A percentile compares a stretch with the other conserved stretches of the same genome.
Evolutionary conservation across 2,329 filamentous ascomycete genomes (phyloP).

Genomic region (Colletotrichum sp.): DNA sequence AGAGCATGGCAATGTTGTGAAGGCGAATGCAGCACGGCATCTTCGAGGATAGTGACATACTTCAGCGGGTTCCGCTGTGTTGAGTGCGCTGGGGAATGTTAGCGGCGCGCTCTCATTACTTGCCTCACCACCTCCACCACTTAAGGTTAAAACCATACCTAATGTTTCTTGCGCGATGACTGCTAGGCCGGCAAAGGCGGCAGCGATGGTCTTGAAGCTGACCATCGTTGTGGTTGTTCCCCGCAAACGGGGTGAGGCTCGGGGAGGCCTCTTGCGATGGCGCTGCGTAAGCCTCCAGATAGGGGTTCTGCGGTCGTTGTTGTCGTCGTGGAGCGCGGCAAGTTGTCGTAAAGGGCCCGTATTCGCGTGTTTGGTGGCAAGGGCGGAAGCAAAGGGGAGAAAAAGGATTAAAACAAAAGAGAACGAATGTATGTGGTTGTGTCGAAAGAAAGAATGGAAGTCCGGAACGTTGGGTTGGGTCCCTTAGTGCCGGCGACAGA

Average conservation of each 20-base stretch:
- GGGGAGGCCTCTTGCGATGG: constrained; percentile 3
- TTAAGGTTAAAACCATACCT: constrained; percentile 27
- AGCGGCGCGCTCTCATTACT: not conserved
- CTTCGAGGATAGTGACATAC: constrained; percentile 74
- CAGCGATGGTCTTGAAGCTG: constrained; percentile 33
- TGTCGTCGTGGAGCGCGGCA: not conserved
- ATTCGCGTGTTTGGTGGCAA: not conserved
- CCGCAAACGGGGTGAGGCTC: constrained; percentile 18
- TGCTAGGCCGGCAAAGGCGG: constrained; percentile 33
- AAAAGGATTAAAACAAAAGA: constrained; percentile 11
- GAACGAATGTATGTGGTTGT: constrained; percentile 1
- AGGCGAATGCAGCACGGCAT: constrained; percentile 78
- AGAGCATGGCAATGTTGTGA: constrained; percentile 80
- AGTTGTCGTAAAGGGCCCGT: not conserved
- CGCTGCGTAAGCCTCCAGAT: not conserved
- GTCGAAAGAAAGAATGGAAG: constrained; percentile 7
- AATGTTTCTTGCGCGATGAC: constrained; percentile 33
- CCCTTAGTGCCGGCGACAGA: not conserved
- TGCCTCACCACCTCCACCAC: not conserved
- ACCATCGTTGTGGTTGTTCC: constrained; percentile 33
- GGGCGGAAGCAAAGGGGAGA: not conserved
- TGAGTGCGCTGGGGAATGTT: constrained; percentile 63
- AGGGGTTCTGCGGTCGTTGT: not conserved
- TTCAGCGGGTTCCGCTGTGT: constrained; percentile 77
- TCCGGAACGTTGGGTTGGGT: constrained; percentile 1